Base-by-base conservation (phyloP, 2,329 filamentous ascomycete genomes). In the Trichoderma sp. region DNA sequence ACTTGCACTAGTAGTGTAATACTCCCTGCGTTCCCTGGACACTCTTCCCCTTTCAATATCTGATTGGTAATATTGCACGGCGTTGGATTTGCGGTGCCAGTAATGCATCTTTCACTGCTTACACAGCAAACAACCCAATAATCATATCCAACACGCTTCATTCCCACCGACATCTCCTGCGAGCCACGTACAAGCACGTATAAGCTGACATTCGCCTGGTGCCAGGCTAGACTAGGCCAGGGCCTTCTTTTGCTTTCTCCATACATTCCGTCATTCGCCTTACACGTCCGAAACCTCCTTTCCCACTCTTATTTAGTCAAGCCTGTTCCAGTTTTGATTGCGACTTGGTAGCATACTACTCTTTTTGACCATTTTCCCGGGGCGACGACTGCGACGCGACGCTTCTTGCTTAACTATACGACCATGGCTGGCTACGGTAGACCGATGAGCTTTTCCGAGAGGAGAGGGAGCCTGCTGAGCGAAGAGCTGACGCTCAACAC, bases 371-470 rank as follows among this genome's bases (percentile, higher is more conserved):
- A 21, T 31, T 6, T 33, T 21, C 24, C 31, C 60, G 29, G 59
- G 18, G 16, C 35, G 63, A 66, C 63, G 35, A 41, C 33, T 18
- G 62, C 21, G 69, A 68, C 53, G 63, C 14, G 35, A 38, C n/a
- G 56, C 56, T 8, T 21, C 68, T 53, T 53, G 29, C 63, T 67
- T 31, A 33, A 21, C 24, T 38, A 33, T 18, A 18, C 31, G 35
- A 79, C 72, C 80, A 84, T 84, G 83, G 83, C 81, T 78, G 81
- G 81, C 78, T 83, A 83, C 75, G 82, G 82, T 71, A 86, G 86
- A 80, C 88, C 90, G 45, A 84, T 90, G 78, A 90, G 90, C 83
- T 89, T 92, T 79, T 91, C 90, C 9, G 90, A 91, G 80, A 85
- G 91, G 80, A 87, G 91, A 83, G 89, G 89, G 76, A 92, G 89